phyloP scores from a whole-genome alignment of 331 rosid species.

The Pyrus hybrid region DNA sequence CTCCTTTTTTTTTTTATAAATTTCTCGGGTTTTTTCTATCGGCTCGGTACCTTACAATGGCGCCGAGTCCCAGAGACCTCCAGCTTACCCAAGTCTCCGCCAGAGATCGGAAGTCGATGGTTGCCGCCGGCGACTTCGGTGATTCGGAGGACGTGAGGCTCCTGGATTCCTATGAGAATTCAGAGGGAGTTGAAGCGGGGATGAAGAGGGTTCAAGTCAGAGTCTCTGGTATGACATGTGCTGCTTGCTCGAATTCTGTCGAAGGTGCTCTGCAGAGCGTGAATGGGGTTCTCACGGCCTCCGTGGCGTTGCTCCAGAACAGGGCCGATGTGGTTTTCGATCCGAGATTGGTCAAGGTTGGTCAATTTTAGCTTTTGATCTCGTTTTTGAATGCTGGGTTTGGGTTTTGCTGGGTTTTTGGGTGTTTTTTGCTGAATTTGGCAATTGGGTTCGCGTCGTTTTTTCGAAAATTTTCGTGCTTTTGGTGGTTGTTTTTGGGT shows the following conservation, averaged over 20 bases:
- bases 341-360: conserved; percentile 64
- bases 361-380: conserved; percentile 1
- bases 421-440: neutral
- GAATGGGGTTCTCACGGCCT: conserved; percentile 63
- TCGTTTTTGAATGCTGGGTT: neutral
- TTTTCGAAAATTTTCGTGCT: neutral
- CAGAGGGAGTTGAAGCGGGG: conserved; percentile 19
- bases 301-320: conserved; percentile 90
- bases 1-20: neutral
- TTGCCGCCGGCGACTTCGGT: conserved; percentile 7
- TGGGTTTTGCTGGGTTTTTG: neutral
- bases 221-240: conserved; percentile 88
- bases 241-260: conserved; percentile 91
- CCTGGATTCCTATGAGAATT: conserved; percentile 53
- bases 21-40: neutral
- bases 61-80: conserved; percentile 52
- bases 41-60: conserved; percentile 36
- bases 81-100: conserved; percentile 55
- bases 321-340: conserved; percentile 80
- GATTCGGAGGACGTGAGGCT: conserved; percentile 72
- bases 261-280: conserved; percentile 64
- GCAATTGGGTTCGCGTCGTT: neutral
- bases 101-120: conserved; percentile 1
- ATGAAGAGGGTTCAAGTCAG: conserved; percentile 60
- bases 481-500: neutral